Evolutionary conservation across 2,329 filamentous ascomycete species (phyloP), one percentile per base, ranked within the genome.

Genomic region (Epichloe coenophiala): DNA sequence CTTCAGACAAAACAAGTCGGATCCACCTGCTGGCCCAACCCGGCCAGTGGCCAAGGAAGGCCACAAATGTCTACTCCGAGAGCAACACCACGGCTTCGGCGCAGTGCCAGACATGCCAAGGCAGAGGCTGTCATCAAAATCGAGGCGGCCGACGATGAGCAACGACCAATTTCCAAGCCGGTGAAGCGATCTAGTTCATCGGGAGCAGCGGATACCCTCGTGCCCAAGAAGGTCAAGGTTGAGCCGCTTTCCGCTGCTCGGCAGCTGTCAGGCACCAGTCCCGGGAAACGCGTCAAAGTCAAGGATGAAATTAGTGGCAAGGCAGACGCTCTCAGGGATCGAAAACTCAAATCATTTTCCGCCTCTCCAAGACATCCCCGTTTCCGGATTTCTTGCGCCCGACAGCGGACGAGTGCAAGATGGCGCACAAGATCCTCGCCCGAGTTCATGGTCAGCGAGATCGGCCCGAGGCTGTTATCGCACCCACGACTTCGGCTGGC

Each of bases 361-460:
- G 63, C 68, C 39, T 68, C 58, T 47, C 63, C 37, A 60, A 62
- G 37, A 58, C 62, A 19, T 73, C 81, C 1, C 86, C 86, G 0
- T 91, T 84, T 56, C 84, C 85, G 0, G 71, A 80, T 51, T 86
- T 83, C 61, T 59, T 67, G 3, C 80, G 74, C 55, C 86, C 86
- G 0, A 87, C 83, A 0, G 63, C 76, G 0, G 74, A 77, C 33
- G 83, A 89, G 60, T 88, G 85, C 64, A 71, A 77, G 53, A 74
- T 81, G 51, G 83, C 88, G n/a, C 79, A 81, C 53, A 66, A 69
- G 3, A 73, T 89, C 27, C 76, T 93, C 0, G 73, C 79, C 2
- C 69, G 69, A 6, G 65, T 82, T 0, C 86, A 91, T 61, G 86
- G 86, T 11, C 72, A 77, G 49, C 74, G 84, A 27, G 63, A 67